Conservation (phyloP, 2,329 filamentous ascomycete genomes). For the Helminthosporium solani region DNA sequence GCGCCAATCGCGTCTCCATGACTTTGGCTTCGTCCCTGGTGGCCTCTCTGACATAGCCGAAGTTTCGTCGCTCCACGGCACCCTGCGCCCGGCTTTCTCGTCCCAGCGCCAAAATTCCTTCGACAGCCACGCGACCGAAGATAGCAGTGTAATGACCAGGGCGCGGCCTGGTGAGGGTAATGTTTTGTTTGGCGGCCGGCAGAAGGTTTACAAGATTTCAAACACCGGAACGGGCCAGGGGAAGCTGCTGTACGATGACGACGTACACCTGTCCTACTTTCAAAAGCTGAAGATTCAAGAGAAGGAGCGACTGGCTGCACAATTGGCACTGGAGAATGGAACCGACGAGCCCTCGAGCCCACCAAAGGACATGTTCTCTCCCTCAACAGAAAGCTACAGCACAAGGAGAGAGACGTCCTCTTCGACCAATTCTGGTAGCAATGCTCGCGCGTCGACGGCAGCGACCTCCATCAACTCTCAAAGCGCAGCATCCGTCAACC, state of each 20-base stretch:
- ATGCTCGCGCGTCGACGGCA: conserved; percentile 73
- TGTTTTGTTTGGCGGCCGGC: conserved; percentile 87
- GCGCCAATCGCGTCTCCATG: conserved; percentile 72
- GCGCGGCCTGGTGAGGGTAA: conserved; percentile 85
- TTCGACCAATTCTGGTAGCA: conserved; percentile 74
- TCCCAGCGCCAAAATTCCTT: conserved; percentile 66
- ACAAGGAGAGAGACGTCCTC: conserved; percentile 79
- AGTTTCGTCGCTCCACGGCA: conserved; percentile 68
- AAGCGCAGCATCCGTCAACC: conserved; percentile 39
- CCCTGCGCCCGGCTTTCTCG: conserved; percentile 59
- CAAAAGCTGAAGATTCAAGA: conserved; percentile 67
- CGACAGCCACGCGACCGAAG: conserved; percentile 63
- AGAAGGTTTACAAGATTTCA: conserved; percentile 90
- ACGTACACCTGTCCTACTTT: conserved; percentile 80
- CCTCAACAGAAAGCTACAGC: conserved; percentile 63
- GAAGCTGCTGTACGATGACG: conserved; percentile 73
- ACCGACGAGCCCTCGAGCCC: conserved; percentile 51
- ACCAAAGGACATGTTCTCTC: conserved; percentile 50
- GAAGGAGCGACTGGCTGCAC: conserved; percentile 44
- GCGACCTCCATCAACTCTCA: conserved; percentile 88
- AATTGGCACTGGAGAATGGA: conserved; percentile 40
- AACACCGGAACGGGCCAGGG: conserved; percentile 47
- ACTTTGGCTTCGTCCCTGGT: conserved; percentile 64
- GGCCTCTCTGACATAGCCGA: conserved; percentile 84
- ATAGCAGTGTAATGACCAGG: conserved; percentile 81